phyloP scores from a whole-genome alignment of 352 stramenopile species.

The Pythium apleroticum region DNA sequence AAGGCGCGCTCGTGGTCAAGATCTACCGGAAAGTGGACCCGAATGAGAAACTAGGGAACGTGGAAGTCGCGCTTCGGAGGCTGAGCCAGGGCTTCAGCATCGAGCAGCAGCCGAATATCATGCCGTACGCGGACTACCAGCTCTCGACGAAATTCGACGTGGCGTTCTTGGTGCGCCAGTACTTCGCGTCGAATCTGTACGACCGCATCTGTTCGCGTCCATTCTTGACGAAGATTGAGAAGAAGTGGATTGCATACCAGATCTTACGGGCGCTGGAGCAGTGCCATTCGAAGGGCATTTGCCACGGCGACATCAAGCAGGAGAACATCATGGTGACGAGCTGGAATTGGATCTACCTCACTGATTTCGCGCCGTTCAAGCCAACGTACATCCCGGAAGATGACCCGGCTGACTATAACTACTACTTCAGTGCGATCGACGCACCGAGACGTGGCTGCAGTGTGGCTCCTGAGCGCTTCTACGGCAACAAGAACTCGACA shows the following conservation, averaged over 20 bases:
- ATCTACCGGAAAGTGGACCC: slow-evolving; percentile 88
- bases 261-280: slow-evolving; percentile 93
- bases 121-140: slow-evolving; percentile 81
- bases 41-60: slow-evolving; percentile 58
- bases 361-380: slow-evolving; percentile 96
- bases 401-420: slow-evolving; percentile 95
- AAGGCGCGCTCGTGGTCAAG: slow-evolving; percentile 85
- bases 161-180: slow-evolving; percentile 95
- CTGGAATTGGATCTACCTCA: slow-evolving; percentile 97
- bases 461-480: slow-evolving; percentile 95
- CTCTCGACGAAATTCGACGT: slow-evolving; percentile 80
- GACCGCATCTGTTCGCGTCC: slow-evolving; percentile 95
- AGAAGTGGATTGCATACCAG: slow-evolving; percentile 98
- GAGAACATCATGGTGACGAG: slow-evolving; percentile 98
- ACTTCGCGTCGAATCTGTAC: slow-evolving; percentile 95
- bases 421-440: slow-evolving; percentile 91
- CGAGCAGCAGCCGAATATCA: slow-evolving; percentile 77
- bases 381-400: slow-evolving; percentile 95
- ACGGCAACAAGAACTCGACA: slow-evolving; percentile 25
- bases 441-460: slow-evolving; percentile 91
- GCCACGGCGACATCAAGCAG: slow-evolving; percentile 97
- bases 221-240: slow-evolving; percentile 95
- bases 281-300: slow-evolving; percentile 91
- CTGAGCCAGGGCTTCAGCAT: slow-evolving; percentile 59
- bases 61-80: slow-evolving; percentile 51